These are phyloP conservation scores for Dendrobium officinale DNA, from an alignment of 106 monocot species.

Conservation along the genomic window DNA sequence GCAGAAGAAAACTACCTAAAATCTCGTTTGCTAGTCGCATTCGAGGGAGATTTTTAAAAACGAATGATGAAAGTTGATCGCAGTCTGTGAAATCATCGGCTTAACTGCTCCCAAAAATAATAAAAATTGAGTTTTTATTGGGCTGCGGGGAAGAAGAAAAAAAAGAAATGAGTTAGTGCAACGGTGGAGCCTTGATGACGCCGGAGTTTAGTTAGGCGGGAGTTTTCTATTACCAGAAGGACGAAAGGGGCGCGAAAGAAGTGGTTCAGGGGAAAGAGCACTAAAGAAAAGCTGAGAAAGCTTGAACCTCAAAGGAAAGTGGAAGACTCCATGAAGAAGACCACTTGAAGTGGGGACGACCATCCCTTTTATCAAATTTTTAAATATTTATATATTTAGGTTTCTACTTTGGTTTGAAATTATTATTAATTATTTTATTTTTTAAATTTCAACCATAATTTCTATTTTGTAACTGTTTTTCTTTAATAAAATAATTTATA, in stretches of 20 bases:
- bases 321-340: not conserved
- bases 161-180: not conserved
- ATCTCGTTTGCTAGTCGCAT: conserved; percentile 3
- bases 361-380: too few species aligned
- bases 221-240: conserved; percentile 3
- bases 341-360: not conserved
- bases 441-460: too few species aligned
- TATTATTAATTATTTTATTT: too few species aligned
- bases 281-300: conserved; percentile 1
- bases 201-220: not conserved
- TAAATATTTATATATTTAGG: too few species aligned
- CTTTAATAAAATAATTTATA: too few species aligned
- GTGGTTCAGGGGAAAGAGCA: too few species aligned
- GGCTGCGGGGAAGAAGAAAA: not conserved
- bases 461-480: too few species aligned
- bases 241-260: not conserved
- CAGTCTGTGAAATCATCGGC: conserved; percentile 14
- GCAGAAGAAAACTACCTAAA: conserved; percentile 4
- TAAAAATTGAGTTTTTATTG: conserved; percentile 1
- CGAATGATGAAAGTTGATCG: not conserved
- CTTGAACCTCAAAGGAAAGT: not conserved
- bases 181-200: conserved; percentile 5
- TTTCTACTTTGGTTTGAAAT: too few species aligned
- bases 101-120: conserved; percentile 26
- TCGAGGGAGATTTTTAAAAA: not conserved